These are phyloP conservation scores for Quercus phellos DNA, from an alignment of 331 rosid genomes.

Conservation along the genomic window DNA sequence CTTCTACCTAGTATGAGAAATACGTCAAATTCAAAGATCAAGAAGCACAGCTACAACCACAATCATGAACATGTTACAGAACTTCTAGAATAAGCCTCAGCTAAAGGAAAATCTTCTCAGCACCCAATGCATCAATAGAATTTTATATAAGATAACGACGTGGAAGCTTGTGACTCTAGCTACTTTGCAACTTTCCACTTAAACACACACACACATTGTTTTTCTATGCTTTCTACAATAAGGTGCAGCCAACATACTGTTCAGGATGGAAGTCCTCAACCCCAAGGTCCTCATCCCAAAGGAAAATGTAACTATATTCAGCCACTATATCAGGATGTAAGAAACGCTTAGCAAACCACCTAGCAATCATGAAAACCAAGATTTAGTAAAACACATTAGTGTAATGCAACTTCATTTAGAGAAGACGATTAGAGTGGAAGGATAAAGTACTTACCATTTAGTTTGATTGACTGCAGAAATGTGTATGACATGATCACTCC, in stretches of 20 bases:
- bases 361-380: conserved; percentile 29
- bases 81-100: too few species aligned
- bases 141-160: background rate
- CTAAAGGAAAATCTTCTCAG: too few species aligned
- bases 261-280: conserved; percentile 69
- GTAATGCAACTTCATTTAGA: background rate
- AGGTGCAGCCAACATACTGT: conserved; percentile 37
- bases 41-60: too few species aligned
- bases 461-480: conserved; percentile 61
- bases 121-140: too few species aligned
- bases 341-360: conserved; percentile 99
- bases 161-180: background rate
- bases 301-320: conserved; percentile 73
- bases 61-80: too few species aligned
- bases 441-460: conserved; percentile 55
- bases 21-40: too few species aligned
- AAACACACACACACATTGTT: too few species aligned
- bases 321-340: conserved; percentile 92
- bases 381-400: conserved; percentile 1
- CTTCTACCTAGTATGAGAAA: too few species aligned
- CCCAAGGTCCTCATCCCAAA: conserved; percentile 99
- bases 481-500: conserved; percentile 63
- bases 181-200: background rate
- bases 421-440: conserved; percentile 9
- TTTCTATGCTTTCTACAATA: background rate